Percentiles rank a stretch among this genome's conserved stretches.
Conservation (phyloP, 1,284 basidiomycete genomes). For the Vanrija sp. region DNA sequence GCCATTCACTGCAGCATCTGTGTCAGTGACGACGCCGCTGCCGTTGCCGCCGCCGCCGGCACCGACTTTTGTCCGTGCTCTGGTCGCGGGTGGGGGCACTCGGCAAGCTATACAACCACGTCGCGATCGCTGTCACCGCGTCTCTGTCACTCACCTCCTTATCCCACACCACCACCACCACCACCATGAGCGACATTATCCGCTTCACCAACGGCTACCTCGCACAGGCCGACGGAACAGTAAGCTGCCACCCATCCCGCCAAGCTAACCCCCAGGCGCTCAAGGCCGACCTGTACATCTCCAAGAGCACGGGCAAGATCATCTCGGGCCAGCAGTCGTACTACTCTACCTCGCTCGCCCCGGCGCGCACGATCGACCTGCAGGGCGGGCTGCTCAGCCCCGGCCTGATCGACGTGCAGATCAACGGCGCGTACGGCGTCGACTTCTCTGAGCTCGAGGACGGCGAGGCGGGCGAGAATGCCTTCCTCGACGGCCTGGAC, state of each 20-base stretch:
- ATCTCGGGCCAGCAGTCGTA: constrained; percentile 34
- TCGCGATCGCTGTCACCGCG: no score
- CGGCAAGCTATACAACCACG: no score
- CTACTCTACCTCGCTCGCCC: constrained; percentile 17
- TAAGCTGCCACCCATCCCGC: no score
- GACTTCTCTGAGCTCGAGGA: constrained; percentile 69
- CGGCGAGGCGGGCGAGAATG: constrained; percentile 63
- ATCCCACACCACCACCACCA: constrained; percentile 2
- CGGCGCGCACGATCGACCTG: constrained; percentile 30
- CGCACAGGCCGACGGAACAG: constrained; percentile 66
- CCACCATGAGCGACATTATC: constrained; percentile 51
- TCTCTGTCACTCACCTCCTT: not conserved
- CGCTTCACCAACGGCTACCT: constrained; percentile 81
- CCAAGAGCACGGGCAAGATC: constrained; percentile 27
- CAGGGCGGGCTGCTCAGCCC: constrained; percentile 70
- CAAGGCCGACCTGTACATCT: constrained; percentile 36
- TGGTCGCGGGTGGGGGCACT: no score
- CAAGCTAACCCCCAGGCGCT: constrained; percentile 7
- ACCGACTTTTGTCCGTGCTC: no score
- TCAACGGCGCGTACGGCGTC: constrained; percentile 77
- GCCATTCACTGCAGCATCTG: no score
- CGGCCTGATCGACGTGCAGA: constrained; percentile 71
- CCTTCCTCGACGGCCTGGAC: constrained; percentile 65
- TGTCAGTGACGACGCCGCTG: no score
- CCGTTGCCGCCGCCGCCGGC: no score